Conservation (phyloP, 164 flowering plant species). For the Stephania japonica region DNA sequence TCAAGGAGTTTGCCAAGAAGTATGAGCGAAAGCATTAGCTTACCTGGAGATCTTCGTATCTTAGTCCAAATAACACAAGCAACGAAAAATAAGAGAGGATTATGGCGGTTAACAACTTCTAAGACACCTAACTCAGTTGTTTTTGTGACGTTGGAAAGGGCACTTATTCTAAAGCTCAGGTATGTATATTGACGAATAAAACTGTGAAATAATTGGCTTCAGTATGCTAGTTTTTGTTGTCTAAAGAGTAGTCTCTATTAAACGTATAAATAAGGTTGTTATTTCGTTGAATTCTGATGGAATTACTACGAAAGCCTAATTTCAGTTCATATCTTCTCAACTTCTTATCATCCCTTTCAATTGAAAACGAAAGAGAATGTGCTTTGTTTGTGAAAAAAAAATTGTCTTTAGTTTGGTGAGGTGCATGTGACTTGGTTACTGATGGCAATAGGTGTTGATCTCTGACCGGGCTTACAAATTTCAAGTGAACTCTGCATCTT, state of each 20-base stretch:
- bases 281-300: background rate
- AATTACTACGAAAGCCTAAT: background rate
- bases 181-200: background rate
- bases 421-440: background rate
- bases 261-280: background rate
- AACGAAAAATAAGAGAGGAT: conserved; percentile 6
- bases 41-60: background rate
- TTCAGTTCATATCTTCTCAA: background rate
- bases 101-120: background rate
- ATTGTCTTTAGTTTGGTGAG: background rate
- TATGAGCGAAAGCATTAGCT: conserved; percentile 38
- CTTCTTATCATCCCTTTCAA: background rate
- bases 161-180: background rate
- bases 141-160: background rate
- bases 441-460: conserved; percentile 9
- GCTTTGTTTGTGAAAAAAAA: background rate
- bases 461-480: conserved; percentile 6
- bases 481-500: background rate
- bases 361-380: background rate
- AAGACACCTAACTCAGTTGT: background rate
- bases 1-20: conserved; percentile 69
- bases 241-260: background rate
- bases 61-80: background rate
- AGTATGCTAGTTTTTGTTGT: background rate
- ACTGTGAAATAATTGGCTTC: background rate